These are phyloP conservation scores for Eucalyptus pumila DNA, from an alignment of 345 rosid species.

Conservation along the genomic window DNA sequence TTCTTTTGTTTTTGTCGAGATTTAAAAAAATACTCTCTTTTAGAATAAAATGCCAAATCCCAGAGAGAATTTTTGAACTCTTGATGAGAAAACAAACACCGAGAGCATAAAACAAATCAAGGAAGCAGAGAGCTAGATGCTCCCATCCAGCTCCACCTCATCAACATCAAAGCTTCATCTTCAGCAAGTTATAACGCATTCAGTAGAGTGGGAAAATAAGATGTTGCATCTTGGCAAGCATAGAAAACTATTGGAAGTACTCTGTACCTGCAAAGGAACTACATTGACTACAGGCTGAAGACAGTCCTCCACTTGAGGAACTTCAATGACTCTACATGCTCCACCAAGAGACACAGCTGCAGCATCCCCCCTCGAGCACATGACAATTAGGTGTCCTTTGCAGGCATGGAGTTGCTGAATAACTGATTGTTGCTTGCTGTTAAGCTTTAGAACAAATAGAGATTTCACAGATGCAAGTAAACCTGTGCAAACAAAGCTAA, in stretches of 20 bases:
- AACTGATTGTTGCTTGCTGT: slow-evolving; percentile 89
- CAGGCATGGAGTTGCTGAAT: slow-evolving; percentile 97
- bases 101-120: neutral
- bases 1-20: neutral
- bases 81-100: rapidly evolving
- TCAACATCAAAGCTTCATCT: too few relatives aligned
- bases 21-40: too few relatives aligned
- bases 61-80: neutral
- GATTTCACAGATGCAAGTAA: too few relatives aligned
- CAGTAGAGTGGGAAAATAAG: neutral
- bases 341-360: slow-evolving; percentile 60
- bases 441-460: neutral
- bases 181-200: neutral
- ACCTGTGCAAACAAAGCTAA: rapidly evolving
- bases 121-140: neutral
- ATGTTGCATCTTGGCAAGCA: neutral
- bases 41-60: neutral
- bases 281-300: slow-evolving; percentile 79
- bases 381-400: slow-evolving; percentile 79
- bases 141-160: neutral
- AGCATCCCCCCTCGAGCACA: slow-evolving; percentile 74
- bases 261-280: slow-evolving; percentile 65
- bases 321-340: slow-evolving; percentile 67
- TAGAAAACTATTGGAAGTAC: neutral
- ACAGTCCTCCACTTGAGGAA: slow-evolving; percentile 86